Evolutionary conservation across 768 basidiomycete species (phyloP), one percentile per base, ranked within the genome.

Genomic region (Chiua virens): DNA sequence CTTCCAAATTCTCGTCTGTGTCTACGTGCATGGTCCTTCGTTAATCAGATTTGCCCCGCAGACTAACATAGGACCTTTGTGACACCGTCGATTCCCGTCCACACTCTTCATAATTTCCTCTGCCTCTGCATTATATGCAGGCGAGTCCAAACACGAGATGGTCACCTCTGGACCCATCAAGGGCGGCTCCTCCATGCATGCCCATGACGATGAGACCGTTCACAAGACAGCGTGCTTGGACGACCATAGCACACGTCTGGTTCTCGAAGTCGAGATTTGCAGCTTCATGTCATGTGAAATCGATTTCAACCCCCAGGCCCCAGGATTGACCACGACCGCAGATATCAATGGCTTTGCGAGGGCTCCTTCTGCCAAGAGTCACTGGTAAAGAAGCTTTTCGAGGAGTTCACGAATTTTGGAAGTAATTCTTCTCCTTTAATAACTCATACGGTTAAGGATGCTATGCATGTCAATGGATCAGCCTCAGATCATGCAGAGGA

Each of bases 251-350:
- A 59, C 92, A 89, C 32, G 67, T 65, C 42, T 77, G 52, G 3
- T 75, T 79, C 56, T 75, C 75, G 52, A 87, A 76, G 51, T 82
- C 71, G n/a, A 81, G 44, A 17, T 66, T 65, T 34, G 67, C 52
- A 9, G 73, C 76, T 49, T 75, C 72, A 13, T 68, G 62, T 17
- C 63, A 65, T 5, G 75, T 74, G 55, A 88, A 83, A 58, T 92
- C 88, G 55, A 91, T 92, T 63, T 94, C 92, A 48, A 94, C 71
- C n/a, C n/a, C n/a, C n/a, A n/a, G n/a, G 20, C 76, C 86, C 87
- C 87, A 92, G 72, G 92, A 91, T 27, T 83, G 79, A 30, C 92
- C 93, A n/a, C 82, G 82, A 11, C 93, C 92, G 25, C 93, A 85
- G 53, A 92, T 81, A 64, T 92, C 90, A 79, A 86, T 1, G 85